Evolutionary conservation across 306 rosid species (phyloP).

Genomic region (Quercus gilva): DNA sequence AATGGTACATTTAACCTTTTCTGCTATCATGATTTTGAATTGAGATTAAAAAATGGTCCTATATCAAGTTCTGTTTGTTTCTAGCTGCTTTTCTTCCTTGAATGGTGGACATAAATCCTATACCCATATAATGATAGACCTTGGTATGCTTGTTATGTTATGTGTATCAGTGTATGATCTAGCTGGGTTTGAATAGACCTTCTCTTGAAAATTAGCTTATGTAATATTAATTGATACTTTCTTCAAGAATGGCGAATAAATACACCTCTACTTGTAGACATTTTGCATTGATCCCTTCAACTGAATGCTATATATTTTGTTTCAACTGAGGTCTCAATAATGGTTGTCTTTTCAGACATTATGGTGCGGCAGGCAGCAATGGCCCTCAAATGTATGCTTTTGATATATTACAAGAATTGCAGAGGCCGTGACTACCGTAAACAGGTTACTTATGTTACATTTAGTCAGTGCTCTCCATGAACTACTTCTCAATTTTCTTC

Average conservation of each 20-base stretch:
- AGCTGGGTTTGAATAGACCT: too few species aligned
- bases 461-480: neutral
- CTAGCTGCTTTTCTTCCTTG: too few species aligned
- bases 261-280: neutral
- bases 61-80: too few species aligned
- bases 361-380: constrained; percentile 92
- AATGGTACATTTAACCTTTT: too few species aligned
- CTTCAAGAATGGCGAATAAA: neutral
- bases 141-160: too few species aligned
- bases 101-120: too few species aligned
- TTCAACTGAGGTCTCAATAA: neutral
- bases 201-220: neutral
- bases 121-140: too few species aligned
- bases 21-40: too few species aligned
- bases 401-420: constrained; percentile 85
- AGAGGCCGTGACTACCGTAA: constrained; percentile 86
- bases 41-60: too few species aligned
- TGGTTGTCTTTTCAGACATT: constrained; percentile 56
- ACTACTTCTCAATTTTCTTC: neutral
- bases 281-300: neutral
- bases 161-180: too few species aligned
- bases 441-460: constrained; percentile 46
- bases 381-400: constrained; percentile 71
- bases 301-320: neutral
- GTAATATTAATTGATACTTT: neutral